Percentiles rank a stretch among this genome's conserved stretches.
These are phyloP conservation scores for Mycotypha africana DNA, from an alignment of 371 early-diverging fungal species.

Conservation along the genomic window DNA sequence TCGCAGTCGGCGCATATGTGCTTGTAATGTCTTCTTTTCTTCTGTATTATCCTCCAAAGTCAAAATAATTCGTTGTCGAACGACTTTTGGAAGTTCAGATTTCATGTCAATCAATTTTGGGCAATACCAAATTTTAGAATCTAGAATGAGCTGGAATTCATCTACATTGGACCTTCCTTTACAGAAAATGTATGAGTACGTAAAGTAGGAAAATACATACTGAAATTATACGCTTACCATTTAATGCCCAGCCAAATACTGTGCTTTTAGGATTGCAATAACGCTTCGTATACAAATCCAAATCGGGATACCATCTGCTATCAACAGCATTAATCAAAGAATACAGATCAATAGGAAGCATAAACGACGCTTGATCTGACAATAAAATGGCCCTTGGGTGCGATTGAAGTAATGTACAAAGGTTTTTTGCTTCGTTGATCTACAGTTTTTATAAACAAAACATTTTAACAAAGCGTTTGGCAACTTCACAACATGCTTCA, in stretches of 20 bases:
- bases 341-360: conserved; percentile 60
- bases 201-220: background rate
- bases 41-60: background rate
- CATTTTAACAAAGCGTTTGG: no score
- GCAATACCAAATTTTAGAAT: conserved; percentile 51
- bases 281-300: conserved; percentile 42
- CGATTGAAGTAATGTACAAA: conserved; percentile 31
- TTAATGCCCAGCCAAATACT: conserved; percentile 23
- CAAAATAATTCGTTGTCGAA: conserved; percentile 37
- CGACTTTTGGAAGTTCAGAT: conserved; percentile 39
- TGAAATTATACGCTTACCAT: background rate
- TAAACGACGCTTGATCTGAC: conserved; percentile 56
- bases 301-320: conserved; percentile 28
- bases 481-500: no score
- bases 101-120: conserved; percentile 52
- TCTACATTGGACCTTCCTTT: conserved; percentile 10
- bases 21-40: no score
- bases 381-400: conserved; percentile 37
- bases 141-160: conserved; percentile 53
- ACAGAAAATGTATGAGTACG: background rate
- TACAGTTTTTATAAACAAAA: no score
- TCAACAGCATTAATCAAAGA: conserved; percentile 46
- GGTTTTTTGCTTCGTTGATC: conserved; percentile 3
- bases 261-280: conserved; percentile 49
- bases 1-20: no score